Evolutionary conservation across 1,139 yeast species (phyloP).

Genomic region (Debaryomyces psychrophilus): DNA sequence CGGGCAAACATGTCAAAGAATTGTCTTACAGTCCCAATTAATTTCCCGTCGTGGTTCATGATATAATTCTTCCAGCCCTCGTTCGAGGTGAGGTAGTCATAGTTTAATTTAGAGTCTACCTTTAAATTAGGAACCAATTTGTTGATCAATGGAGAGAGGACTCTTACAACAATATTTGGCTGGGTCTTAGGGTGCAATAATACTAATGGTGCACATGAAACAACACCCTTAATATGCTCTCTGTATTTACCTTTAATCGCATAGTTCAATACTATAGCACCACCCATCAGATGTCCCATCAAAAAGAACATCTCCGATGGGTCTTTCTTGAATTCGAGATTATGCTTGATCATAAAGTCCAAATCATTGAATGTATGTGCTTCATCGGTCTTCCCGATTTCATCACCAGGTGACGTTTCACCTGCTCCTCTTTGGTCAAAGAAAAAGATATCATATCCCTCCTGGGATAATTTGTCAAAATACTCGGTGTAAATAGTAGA

Average conservation of each 20-base stretch:
- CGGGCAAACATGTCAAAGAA: conserved; percentile 67
- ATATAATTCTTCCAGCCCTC: conserved; percentile 50
- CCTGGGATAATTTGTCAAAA: conserved; percentile 57
- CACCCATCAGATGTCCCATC: conserved; percentile 97
- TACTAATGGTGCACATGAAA: conserved; percentile 71
- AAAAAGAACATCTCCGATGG: conserved; percentile 53
- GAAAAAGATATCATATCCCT: conserved; percentile 74
- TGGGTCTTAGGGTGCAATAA: conserved; percentile 58
- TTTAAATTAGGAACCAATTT: conserved; percentile 54
- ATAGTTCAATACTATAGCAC: conserved; percentile 77
- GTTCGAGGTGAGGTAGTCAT: conserved; percentile 60
- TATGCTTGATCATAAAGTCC: conserved; percentile 58
- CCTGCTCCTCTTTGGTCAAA: conserved; percentile 94
- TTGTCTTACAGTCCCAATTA: conserved; percentile 45
- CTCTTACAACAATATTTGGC: conserved; percentile 54
- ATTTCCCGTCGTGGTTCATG: conserved; percentile 37
- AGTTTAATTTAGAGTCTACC: conserved; percentile 58
- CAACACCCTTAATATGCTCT: conserved; percentile 56
- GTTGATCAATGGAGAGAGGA: conserved; percentile 52
- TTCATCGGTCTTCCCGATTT: conserved; percentile 71
- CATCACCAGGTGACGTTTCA: conserved; percentile 61
- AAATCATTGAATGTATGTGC: conserved; percentile 65
- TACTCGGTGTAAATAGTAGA: conserved; percentile 55
- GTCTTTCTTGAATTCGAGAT: conserved; percentile 28
- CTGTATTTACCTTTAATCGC: conserved; percentile 65